phyloP scores from a whole-genome alignment of 768 basidiomycete species.

The Kockovaella imperatae region DNA sequence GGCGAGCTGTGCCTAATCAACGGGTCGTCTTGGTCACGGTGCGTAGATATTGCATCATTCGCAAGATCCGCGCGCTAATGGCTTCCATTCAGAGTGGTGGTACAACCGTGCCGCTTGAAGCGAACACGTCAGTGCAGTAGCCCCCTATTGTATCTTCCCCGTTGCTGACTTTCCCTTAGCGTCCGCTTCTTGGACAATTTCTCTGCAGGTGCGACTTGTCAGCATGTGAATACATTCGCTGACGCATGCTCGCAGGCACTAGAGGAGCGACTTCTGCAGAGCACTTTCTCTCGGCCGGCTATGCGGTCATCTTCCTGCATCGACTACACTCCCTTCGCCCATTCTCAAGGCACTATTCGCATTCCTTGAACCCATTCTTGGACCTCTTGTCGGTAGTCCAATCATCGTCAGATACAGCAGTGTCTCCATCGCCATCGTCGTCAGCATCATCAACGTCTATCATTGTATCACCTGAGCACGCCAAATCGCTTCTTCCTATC shows the following conservation, averaged over 20 bases:
- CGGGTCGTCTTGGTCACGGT: slow-evolving; percentile 92
- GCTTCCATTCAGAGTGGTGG: slow-evolving; percentile 70
- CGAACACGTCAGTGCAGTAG: slow-evolving; percentile 83
- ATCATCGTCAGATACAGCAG: slow-evolving; percentile 4
- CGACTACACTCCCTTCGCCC: slow-evolving; percentile 95
- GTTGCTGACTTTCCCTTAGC: slow-evolving; percentile 50
- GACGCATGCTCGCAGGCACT: slow-evolving; percentile 55
- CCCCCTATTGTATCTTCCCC: slow-evolving; percentile 2
- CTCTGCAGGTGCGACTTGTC: slow-evolving; percentile 91
- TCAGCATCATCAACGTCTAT: slow-evolving; percentile 49
- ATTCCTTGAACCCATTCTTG: slow-evolving; percentile 95
- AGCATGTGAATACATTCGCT: slow-evolving; percentile 30
- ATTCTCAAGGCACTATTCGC: slow-evolving; percentile 94
- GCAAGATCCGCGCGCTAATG: neutral
- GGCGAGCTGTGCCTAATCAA: slow-evolving; percentile 54
- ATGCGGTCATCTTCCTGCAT: slow-evolving; percentile 98
- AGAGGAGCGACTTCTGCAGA: slow-evolving; percentile 96
- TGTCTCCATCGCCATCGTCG: neutral
- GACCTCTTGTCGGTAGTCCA: slow-evolving; percentile 72
- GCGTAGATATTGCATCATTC: slow-evolving; percentile 45
- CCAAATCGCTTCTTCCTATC: slow-evolving; percentile 60
- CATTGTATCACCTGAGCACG: slow-evolving; percentile 60
- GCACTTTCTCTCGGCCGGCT: slow-evolving; percentile 80
- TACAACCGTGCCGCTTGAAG: slow-evolving; percentile 93
- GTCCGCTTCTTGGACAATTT: slow-evolving; percentile 98